These are phyloP conservation scores for Leucosporidium scottii DNA, from an alignment of 768 basidiomycete species.

Conservation along the genomic window DNA sequence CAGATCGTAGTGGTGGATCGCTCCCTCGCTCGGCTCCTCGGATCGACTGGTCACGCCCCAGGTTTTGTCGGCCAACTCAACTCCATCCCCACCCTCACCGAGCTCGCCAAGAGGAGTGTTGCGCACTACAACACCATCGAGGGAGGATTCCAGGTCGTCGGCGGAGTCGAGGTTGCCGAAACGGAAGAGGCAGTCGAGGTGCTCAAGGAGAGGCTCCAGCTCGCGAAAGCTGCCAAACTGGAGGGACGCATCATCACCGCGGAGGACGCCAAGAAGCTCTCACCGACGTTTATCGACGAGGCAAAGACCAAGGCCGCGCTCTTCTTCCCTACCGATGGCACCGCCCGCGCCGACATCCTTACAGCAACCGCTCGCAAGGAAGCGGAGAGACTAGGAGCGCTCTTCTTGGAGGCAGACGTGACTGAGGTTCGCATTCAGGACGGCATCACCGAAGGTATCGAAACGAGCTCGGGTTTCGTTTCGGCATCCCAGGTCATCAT, in stretches of 20 bases:
- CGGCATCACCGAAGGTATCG: neutral
- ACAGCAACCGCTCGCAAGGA: neutral
- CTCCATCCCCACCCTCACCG: neutral
- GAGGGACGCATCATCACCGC: neutral
- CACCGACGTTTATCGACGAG: neutral
- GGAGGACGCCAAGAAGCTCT: neutral
- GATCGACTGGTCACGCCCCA: neutral
- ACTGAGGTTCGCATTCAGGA: neutral
- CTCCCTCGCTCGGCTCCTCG: neutral
- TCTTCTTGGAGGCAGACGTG: neutral
- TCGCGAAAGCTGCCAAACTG: neutral
- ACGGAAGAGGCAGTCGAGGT: neutral
- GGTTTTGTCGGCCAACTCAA: neutral
- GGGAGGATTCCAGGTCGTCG: neutral
- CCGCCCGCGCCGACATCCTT: neutral
- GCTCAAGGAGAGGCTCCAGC: neutral
- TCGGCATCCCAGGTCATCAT: neutral
- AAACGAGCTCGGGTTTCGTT: neutral
- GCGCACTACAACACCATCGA: neutral
- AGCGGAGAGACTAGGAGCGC: neutral
- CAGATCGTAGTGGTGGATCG: neutral
- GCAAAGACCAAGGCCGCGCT: neutral
- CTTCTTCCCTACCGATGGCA: neutral
- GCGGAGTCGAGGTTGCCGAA: neutral
- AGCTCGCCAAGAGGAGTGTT: neutral